A percentile compares a stretch with the other conserved stretches of the same genome.
These are phyloP conservation scores for Mikania micrantha DNA, from an alignment of 129 eudicot species.

Conservation along the genomic window DNA sequence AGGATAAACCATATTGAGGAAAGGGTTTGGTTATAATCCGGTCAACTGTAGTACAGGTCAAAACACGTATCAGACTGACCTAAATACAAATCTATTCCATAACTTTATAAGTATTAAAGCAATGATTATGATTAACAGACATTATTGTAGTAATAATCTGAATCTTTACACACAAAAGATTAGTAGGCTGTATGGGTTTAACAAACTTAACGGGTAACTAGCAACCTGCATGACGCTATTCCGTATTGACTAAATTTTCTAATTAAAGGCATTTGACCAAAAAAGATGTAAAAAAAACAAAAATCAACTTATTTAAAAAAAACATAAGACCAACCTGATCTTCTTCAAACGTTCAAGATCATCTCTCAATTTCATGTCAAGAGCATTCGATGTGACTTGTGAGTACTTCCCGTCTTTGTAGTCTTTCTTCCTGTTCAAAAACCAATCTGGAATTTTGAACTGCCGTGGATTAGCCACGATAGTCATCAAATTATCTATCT, in stretches of 20 bases:
- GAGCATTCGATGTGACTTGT: conserved; percentile 62
- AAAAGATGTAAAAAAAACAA: background rate
- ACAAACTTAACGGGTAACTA: background rate
- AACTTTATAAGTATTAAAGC: too few species aligned
- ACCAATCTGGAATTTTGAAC: conserved; percentile 73
- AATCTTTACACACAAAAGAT: background rate
- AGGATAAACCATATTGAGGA: too few species aligned
- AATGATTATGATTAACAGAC: too few species aligned
- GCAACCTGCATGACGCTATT: background rate
- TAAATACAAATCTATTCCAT: too few species aligned
- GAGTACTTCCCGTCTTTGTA: conserved; percentile 69
- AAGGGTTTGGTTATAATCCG: too few species aligned
- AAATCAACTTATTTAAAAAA: background rate
- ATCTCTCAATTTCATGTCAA: conserved; percentile 71
- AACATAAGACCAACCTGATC: conserved; percentile 40
- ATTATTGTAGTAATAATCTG: too few species aligned
- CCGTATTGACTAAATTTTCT: background rate
- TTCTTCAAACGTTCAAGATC: conserved; percentile 79
- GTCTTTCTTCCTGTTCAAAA: conserved; percentile 68
- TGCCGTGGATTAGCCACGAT: conserved; percentile 67
- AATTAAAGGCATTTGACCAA: background rate
- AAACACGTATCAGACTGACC: too few species aligned
- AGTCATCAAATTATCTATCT: conserved; percentile 56
- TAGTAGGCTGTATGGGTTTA: background rate
- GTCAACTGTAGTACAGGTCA: too few species aligned